Conservation (phyloP, 768 basidiomycete species). For the Lentinula lateritia region DNA sequence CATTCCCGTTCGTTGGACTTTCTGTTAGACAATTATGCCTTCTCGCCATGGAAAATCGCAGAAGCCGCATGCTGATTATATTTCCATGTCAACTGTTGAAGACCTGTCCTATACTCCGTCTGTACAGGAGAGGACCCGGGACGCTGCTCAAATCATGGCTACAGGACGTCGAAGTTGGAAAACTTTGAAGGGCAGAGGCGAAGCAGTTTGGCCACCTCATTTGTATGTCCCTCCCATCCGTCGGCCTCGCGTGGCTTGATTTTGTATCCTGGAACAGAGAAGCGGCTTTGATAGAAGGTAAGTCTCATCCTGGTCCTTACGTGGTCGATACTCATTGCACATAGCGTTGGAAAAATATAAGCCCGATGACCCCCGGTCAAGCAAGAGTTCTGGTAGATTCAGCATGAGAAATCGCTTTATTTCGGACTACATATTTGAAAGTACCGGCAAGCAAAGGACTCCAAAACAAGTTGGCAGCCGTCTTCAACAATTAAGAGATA, state of each 20-base stretch:
- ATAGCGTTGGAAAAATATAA: slow-evolving; percentile 45
- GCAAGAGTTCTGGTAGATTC: slow-evolving; percentile 45
- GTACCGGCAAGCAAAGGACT: slow-evolving; percentile 46
- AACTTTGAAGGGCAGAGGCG: slow-evolving; percentile 42
- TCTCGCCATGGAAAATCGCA: background rate
- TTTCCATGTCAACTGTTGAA: slow-evolving; percentile 33
- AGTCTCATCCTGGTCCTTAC: background rate
- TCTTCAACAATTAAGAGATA: slow-evolving; percentile 51
- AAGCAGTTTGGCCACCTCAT: slow-evolving; percentile 57
- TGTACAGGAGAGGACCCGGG: slow-evolving; percentile 25
- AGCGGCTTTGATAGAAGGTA: slow-evolving; percentile 51
- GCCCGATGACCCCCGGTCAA: slow-evolving; percentile 42
- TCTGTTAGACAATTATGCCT: background rate
- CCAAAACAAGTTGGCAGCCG: slow-evolving; percentile 57
- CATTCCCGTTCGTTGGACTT: background rate
- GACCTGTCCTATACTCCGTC: slow-evolving; percentile 35
- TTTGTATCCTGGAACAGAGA: slow-evolving; percentile 22
- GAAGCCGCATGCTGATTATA: slow-evolving; percentile 19
- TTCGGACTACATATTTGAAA: slow-evolving; percentile 48
- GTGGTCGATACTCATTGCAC: background rate
- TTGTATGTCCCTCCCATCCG: slow-evolving; percentile 21
- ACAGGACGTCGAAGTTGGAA: slow-evolving; percentile 50
- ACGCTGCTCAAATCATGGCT: slow-evolving; percentile 31
- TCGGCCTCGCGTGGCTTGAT: background rate
- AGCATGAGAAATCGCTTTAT: slow-evolving; percentile 60